phyloP scores from a whole-genome alignment of 2,329 filamentous ascomycete species.

The Elsinoe ampelina region DNA sequence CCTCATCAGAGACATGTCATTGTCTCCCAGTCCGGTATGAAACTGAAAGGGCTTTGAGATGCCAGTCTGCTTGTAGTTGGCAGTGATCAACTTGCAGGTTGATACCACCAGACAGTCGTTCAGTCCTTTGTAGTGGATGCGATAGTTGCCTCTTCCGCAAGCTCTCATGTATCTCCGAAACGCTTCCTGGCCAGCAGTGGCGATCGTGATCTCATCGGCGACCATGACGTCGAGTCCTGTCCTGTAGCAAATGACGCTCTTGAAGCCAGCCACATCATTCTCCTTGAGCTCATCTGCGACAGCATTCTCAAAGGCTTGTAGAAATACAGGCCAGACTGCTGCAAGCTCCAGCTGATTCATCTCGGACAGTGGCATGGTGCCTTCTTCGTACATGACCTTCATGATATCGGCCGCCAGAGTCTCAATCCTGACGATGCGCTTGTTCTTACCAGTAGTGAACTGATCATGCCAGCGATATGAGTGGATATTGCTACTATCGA shows the following conservation, averaged over 20 bases:
- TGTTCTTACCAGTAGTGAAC: conserved; percentile 55
- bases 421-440: conserved; percentile 71
- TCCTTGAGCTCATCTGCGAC: conserved; percentile 54
- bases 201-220: conserved; percentile 33
- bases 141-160: conserved; percentile 33
- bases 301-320: conserved; percentile 41
- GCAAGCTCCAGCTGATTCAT: conserved; percentile 25
- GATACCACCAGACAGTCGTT: conserved; percentile 62
- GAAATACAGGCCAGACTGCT: conserved; percentile 35
- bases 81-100: conserved; percentile 49
- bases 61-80: conserved; percentile 32
- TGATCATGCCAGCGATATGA: conserved; percentile 55
- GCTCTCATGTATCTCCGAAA: conserved; percentile 34
- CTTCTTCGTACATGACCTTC: conserved; percentile 35
- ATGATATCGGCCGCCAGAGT: conserved; percentile 56
- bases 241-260: conserved; percentile 73
- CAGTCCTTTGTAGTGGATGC: conserved; percentile 54
- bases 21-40: conserved; percentile 74
- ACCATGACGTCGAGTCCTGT: conserved; percentile 59
- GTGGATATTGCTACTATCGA: conserved; percentile 50
- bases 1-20: conserved; percentile 59
- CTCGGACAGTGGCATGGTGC: conserved; percentile 22
- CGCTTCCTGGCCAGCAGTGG: conserved; percentile 23
- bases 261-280: conserved; percentile 65
- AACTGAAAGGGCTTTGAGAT: conserved; percentile 68